These are phyloP conservation scores for Coniophora puteana DNA, from an alignment of 1,284 basidiomycete genomes.

Conservation along the genomic window DNA sequence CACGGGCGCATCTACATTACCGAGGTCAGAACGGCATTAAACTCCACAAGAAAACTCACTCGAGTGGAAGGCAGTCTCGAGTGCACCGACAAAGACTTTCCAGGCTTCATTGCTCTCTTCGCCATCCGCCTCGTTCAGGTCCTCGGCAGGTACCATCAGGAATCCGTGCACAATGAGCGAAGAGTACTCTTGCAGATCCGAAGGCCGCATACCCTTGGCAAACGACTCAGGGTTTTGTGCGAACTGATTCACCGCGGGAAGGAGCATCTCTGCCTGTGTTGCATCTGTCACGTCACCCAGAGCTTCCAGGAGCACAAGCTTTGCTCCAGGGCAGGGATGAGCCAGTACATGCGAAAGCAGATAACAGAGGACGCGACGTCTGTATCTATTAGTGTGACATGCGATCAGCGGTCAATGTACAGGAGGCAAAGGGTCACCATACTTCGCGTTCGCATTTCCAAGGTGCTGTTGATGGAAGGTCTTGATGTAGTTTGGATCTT, in stretches of 20 bases:
- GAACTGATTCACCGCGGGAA: slow-evolving; percentile 55
- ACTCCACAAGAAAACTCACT: slow-evolving; percentile 29
- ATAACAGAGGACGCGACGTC: slow-evolving; percentile 74
- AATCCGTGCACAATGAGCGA: slow-evolving; percentile 53
- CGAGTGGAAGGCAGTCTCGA: slow-evolving; percentile 44
- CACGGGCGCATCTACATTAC: slow-evolving; percentile 24
- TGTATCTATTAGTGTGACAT: slow-evolving; percentile 51
- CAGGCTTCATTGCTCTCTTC: slow-evolving; percentile 37
- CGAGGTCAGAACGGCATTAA: slow-evolving; percentile 1
- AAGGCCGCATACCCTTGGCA: slow-evolving; percentile 18
- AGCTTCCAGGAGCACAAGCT: slow-evolving; percentile 56
- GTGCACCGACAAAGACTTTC: slow-evolving; percentile 40
- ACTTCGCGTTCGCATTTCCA: slow-evolving; percentile 46
- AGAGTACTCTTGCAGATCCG: slow-evolving; percentile 38
- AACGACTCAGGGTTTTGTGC: slow-evolving; percentile 22
- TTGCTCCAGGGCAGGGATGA: slow-evolving; percentile 48
- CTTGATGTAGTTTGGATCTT: slow-evolving; percentile 65
- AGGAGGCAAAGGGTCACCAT: slow-evolving; percentile 23
- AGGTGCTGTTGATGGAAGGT: slow-evolving; percentile 65
- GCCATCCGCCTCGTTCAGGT: slow-evolving; percentile 47
- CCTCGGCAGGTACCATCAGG: slow-evolving; percentile 41
- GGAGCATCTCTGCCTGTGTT: slow-evolving; percentile 62
- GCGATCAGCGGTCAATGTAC: slow-evolving; percentile 1
- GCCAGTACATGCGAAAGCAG: slow-evolving; percentile 79
- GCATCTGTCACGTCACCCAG: slow-evolving; percentile 60